Evolutionary conservation across 2,329 filamentous ascomycete genomes (phyloP).

Genomic region (Fusarium sp.): DNA sequence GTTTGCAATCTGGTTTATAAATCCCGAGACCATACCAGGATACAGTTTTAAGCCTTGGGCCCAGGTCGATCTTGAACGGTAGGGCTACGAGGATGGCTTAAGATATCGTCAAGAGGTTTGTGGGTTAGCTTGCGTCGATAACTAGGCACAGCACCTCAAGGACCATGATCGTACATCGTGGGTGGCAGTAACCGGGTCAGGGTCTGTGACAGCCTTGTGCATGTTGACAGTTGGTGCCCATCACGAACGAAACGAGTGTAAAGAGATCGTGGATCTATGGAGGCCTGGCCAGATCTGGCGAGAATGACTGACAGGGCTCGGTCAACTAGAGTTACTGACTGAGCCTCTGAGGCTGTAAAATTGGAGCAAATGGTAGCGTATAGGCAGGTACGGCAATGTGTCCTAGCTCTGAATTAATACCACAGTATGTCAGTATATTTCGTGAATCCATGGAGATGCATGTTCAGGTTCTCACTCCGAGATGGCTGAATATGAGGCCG

Average conservation of each 20-base stretch:
- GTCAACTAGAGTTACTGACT: not conserved
- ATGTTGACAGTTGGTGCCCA: constrained; percentile 36
- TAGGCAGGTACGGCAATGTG: constrained; percentile 19
- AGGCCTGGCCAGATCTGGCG: constrained; percentile 42
- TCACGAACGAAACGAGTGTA: constrained; percentile 20
- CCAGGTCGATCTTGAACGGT: constrained; percentile 28
- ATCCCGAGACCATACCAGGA: constrained; percentile 30
- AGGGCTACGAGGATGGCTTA: constrained; percentile 46
- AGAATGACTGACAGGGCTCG: constrained; percentile 25
- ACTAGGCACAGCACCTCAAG: constrained; percentile 39
- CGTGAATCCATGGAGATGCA: not conserved
- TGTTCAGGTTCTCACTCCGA: constrained; percentile 13
- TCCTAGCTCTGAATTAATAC: constrained; percentile 28
- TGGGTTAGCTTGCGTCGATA: constrained; percentile 30
- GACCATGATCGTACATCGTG: constrained; percentile 44
- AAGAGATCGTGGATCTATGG: constrained; percentile 26
- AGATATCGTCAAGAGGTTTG: constrained; percentile 38
- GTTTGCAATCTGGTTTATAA: constrained; percentile 21
- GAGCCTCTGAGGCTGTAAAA: constrained; percentile 12
- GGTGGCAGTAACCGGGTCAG: constrained; percentile 45
- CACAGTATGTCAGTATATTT: not conserved
- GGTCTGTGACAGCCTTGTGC: constrained; percentile 46
- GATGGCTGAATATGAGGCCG: constrained; percentile 11
- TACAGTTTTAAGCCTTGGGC: constrained; percentile 29
- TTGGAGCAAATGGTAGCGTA: constrained; percentile 6